phyloP scores from a whole-genome alignment of 75 land plant genomes.

The Sequoiadendron giganteum region DNA sequence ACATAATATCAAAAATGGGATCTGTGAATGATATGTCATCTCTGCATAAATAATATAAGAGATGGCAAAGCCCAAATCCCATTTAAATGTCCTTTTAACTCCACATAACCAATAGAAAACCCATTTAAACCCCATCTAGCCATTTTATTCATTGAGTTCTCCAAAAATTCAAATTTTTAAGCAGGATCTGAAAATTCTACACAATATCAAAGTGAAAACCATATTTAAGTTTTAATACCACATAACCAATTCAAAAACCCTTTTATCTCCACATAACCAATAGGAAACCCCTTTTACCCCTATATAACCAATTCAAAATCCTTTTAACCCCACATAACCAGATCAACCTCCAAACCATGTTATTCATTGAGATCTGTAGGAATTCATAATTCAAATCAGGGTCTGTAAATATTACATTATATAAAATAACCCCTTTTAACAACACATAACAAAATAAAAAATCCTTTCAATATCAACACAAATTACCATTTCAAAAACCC shows the following conservation, averaged over 20 bases:
- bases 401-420: not conserved
- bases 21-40: constrained; percentile 76
- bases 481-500: not conserved
- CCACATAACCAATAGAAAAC: too few species aligned
- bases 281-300: not conserved
- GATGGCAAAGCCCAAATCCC: too few species aligned
- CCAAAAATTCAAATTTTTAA: too few species aligned
- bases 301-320: too few species aligned
- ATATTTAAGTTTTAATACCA: not conserved
- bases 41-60: constrained; percentile 27
- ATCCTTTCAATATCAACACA: not conserved
- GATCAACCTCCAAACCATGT: not conserved
- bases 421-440: not conserved
- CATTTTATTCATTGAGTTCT: too few species aligned
- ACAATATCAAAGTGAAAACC: not conserved
- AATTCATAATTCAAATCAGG: not conserved
- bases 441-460: not conserved
- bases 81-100: too few species aligned
- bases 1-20: constrained; percentile 16
- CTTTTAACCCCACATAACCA: not conserved
- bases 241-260: not conserved
- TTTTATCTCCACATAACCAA: not conserved
- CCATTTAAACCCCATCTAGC: too few species aligned
- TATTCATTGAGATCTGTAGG: not conserved
- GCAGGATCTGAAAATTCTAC: not conserved